Evolutionary conservation across 2,329 filamentous ascomycete genomes (phyloP), one percentile per base, ranked within the genome.

Genomic region (Cordyceps tenuipes): DNA sequence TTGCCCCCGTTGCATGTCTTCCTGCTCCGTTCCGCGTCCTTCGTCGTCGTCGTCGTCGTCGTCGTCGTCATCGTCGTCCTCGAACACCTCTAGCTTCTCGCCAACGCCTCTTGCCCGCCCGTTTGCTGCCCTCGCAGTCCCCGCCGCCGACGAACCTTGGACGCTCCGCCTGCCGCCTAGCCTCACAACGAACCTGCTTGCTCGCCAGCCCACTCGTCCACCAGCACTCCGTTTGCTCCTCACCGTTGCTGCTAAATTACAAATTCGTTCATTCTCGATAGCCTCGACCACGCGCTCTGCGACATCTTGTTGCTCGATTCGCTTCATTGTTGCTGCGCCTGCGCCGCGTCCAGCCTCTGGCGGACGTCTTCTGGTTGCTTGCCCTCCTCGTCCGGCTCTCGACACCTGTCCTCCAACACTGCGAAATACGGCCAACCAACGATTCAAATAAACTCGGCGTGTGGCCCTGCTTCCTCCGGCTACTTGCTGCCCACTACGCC

Each of bases 401-500:
- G 5, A 21, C 13, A 21, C n/a, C 44, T 31, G 31, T 44, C 55
- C 15, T 21, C 46, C 55, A 29, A 34, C 46, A 21, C 21, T 58
- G 47, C 47, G 55, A n/a, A n/a, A 43, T 31, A 29, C 34, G 34
- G 21, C 36, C 21, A 19, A 43, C 36, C 15, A 19, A 43, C 36
- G 15, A 19, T n/a, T 31, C 36, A 51, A 47, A 43, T 58, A 50
- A 50, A 58, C 55, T 26, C 47, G 47, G 46, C 46, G 34, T n/a
- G 17, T 43, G 47, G 47, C 55, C 23, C 47, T 50, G 23, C 47
- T 51, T 17, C 43, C 17, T 19, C 23, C 21, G 46, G 34, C 7
- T 43, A n/a, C 47, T 31, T 57, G 36, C 49, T 21, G 31, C 41
- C 9, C 31, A 17, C 21, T 29, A 46, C 50, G 29, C 65, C 59